A percentile compares a stretch with the other conserved stretches of the same genome.
Conservation (phyloP, 2,329 filamentous ascomycete species). For the Onygena corvina region DNA sequence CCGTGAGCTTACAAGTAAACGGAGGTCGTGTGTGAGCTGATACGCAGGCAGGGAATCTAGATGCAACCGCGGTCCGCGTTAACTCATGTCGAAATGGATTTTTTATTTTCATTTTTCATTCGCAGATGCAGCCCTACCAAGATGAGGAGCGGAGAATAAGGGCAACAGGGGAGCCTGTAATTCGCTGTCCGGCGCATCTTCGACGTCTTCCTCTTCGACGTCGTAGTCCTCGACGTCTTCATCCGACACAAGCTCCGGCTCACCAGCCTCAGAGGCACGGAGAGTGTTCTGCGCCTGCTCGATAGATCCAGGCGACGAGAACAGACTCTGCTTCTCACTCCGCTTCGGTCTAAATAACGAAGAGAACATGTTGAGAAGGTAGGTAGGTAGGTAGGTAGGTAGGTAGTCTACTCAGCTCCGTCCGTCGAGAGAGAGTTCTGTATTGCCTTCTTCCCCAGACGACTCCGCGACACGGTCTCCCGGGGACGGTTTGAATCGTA, state of each 20-base stretch:
- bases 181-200: constrained; percentile 23
- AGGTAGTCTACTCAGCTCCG: neutral
- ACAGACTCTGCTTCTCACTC: neutral
- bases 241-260: constrained; percentile 1
- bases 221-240: constrained; percentile 30
- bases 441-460: neutral
- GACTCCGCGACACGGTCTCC: neutral
- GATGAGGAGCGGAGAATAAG: constrained; percentile 65
- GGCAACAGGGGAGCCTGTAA: constrained; percentile 49
- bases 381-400: no score
- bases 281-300: neutral
- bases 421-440: no score
- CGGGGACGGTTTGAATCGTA: neutral
- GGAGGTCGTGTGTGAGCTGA: constrained; percentile 78
- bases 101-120: no score
- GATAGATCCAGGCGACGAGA: constrained; percentile 3
- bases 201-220: constrained; percentile 30
- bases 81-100: neutral
- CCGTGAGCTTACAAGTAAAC: constrained; percentile 67
- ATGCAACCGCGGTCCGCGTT: neutral
- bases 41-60: constrained; percentile 78
- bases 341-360: constrained; percentile 8
- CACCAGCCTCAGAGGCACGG: neutral
- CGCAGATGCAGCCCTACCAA: constrained; percentile 44
- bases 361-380: constrained; percentile 10